These are phyloP conservation scores for Bassia scoparia DNA, from an alignment of 148 eudicot species.

Conservation along the genomic window DNA sequence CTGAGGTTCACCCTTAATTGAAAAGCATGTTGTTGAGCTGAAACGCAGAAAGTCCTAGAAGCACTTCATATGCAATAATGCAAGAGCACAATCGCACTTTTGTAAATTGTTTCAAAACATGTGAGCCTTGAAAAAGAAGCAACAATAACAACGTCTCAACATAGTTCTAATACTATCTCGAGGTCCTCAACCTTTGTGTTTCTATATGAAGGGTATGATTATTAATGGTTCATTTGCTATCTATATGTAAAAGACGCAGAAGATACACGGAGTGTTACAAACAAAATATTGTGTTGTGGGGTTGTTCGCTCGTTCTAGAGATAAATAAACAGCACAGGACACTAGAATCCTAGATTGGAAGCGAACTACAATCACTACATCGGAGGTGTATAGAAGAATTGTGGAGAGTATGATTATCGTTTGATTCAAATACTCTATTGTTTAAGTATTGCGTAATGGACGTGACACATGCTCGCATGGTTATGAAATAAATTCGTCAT, in stretches of 20 bases:
- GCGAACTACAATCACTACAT: not conserved
- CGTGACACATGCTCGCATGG: not conserved
- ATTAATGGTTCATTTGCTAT: not conserved
- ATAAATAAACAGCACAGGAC: not conserved
- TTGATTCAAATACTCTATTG: too few species aligned
- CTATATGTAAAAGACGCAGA: not conserved
- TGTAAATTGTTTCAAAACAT: not conserved
- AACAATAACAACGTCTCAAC: not conserved
- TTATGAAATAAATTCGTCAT: too few species aligned
- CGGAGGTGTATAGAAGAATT: not conserved
- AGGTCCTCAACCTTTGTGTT: not conserved
- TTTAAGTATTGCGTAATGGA: not conserved
- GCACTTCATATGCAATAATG: not conserved
- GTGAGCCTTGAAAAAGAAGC: not conserved
- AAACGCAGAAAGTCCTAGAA: not conserved
- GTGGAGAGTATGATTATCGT: not conserved
- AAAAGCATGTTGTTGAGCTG: not conserved
- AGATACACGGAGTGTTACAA: not conserved
- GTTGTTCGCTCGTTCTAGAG: not conserved
- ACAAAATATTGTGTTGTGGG: constrained; percentile 6
- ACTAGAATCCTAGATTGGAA: not conserved
- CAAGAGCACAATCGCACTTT: not conserved
- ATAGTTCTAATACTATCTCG: too few species aligned
- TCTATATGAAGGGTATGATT: not conserved
- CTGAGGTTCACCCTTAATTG: not conserved